These are phyloP conservation scores for Spencermartinsiella ligniputridi DNA, from an alignment of 1,139 yeast species.

Conservation along the genomic window DNA sequence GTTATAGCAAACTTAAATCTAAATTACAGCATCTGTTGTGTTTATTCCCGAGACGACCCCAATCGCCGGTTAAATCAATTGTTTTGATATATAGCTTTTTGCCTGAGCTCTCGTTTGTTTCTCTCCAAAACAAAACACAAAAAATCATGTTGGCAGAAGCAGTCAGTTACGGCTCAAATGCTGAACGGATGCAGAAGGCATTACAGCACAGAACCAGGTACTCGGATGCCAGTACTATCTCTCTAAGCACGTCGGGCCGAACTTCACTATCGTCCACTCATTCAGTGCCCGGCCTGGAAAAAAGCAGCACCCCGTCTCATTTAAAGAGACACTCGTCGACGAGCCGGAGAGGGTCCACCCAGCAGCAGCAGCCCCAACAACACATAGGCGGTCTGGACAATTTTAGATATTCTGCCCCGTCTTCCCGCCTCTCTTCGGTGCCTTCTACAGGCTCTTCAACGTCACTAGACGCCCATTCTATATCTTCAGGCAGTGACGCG, in stretches of 20 bases:
- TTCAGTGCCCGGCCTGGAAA: background rate
- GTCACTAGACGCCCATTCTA: background rate
- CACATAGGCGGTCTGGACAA: too few species aligned
- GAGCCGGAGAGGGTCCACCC: background rate
- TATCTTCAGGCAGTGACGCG: background rate
- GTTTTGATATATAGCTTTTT: too few species aligned
- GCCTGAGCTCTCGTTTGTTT: too few species aligned
- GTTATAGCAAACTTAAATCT: too few species aligned
- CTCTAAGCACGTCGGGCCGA: background rate
- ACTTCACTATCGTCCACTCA: background rate
- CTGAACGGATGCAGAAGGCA: constrained; percentile 13
- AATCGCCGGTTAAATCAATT: too few species aligned
- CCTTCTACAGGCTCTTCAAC: background rate
- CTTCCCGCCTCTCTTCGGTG: background rate
- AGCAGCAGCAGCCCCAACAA: background rate
- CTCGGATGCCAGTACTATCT: background rate
- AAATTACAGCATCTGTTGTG: too few species aligned
- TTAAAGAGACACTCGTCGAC: background rate
- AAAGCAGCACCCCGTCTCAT: background rate
- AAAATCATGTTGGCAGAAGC: too few species aligned
- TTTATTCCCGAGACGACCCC: too few species aligned
- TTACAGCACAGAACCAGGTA: constrained; percentile 5
- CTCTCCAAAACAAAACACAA: too few species aligned
- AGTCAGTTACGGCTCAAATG: constrained; percentile 10
- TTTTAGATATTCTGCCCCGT: background rate